Conservation (phyloP, 306 rosid species). For the Acacia crassicarpa region DNA sequence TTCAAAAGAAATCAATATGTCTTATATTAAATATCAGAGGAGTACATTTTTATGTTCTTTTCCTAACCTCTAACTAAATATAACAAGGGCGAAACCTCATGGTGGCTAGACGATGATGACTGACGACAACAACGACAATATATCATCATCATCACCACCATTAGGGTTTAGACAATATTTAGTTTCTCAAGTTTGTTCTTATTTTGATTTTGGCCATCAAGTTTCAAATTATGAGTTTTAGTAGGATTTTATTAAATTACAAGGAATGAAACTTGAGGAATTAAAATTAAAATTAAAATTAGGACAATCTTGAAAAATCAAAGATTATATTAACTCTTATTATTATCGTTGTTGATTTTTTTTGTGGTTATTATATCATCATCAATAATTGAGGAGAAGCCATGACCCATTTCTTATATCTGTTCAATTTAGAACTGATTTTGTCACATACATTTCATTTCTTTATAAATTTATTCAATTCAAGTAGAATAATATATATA, state of each 20-base stretch:
- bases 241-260: too few species aligned
- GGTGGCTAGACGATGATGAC: slow-evolving; percentile 13
- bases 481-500: slow-evolving; percentile 5
- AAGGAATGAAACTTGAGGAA: too few species aligned
- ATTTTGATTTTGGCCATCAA: too few species aligned
- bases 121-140: too few species aligned
- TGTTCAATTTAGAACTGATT: not conserved
- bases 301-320: too few species aligned
- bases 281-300: too few species aligned
- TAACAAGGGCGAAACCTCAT: slow-evolving; percentile 14
- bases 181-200: too few species aligned
- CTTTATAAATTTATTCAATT: not conserved
- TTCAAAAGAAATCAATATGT: too few species aligned
- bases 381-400: slow-evolving; percentile 27
- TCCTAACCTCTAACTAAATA: not conserved
- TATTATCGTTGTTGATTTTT: slow-evolving; percentile 2
- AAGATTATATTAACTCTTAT: not conserved
- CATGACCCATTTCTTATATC: slow-evolving; percentile 17
- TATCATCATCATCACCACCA: too few species aligned
- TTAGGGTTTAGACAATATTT: too few species aligned
- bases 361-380: not conserved
- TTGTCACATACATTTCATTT: not conserved
- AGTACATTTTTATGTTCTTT: not conserved
- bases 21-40: too few species aligned
- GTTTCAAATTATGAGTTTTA: too few species aligned